phyloP scores from a whole-genome alignment of 2,329 filamentous ascomycete genomes.

The Cercospora nicotianae region DNA sequence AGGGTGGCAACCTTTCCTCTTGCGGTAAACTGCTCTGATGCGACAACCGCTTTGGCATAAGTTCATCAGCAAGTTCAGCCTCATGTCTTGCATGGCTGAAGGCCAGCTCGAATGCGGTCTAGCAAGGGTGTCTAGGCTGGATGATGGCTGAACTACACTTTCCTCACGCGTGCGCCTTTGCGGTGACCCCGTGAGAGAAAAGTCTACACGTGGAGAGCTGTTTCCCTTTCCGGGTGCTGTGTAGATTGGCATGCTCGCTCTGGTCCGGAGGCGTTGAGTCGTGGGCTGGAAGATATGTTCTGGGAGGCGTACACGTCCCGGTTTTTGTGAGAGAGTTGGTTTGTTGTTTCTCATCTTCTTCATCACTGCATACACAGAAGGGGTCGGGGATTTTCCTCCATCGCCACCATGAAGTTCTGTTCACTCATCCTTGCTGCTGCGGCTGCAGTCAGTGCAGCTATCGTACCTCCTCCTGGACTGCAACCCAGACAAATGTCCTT shows the following conservation, averaged over 20 bases:
- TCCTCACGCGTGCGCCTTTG: neutral
- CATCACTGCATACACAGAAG: neutral
- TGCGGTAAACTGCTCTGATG: neutral
- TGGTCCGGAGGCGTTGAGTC: neutral
- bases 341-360: neutral
- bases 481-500: constrained; percentile 4
- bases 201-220: neutral
- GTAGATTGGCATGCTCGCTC: neutral
- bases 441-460: neutral
- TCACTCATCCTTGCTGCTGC: constrained; percentile 9
- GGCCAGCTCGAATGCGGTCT: neutral
- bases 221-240: neutral
- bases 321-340: neutral
- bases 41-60: neutral
- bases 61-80: neutral
- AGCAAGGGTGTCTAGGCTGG: neutral
- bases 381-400: neutral
- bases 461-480: neutral
- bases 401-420: constrained; percentile 7
- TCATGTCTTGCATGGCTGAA: neutral
- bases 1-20: neutral
- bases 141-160: neutral
- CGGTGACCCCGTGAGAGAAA: neutral
- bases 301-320: neutral
- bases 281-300: neutral